A percentile compares a stretch with the other conserved stretches of the same genome.
Conservation (phyloP, 2,329 filamentous ascomycete species). For the Phoma herbarum region DNA sequence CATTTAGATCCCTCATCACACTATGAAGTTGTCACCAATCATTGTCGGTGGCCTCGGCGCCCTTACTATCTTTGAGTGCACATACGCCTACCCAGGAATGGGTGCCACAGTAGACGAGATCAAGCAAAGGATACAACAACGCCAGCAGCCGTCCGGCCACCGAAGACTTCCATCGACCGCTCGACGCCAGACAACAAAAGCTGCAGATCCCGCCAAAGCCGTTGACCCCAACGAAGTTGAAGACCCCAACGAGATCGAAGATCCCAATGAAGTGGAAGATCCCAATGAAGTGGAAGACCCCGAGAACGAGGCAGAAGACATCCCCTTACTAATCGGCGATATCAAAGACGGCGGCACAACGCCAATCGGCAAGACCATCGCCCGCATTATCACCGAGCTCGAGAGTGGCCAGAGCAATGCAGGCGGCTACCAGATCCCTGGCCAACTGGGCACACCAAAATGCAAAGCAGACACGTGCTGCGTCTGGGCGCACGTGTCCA, state of each 20-base stretch:
- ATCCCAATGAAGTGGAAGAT: conserved; percentile 4
- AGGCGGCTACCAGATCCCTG: conserved; percentile 21
- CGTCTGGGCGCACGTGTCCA: conserved; percentile 32
- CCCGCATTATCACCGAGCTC: conserved; percentile 30
- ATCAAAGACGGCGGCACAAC: conserved; percentile 29
- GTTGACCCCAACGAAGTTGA: background rate
- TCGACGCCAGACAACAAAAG: background rate
- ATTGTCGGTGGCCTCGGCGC: conserved; percentile 22
- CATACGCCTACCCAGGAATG: conserved; percentile 30
- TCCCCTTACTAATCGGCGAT: conserved; percentile 37
- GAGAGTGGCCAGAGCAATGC: conserved; percentile 22
- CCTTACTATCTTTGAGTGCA: conserved; percentile 26
- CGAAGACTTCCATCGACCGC: conserved; percentile 4
- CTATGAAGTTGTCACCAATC: conserved; percentile 31
- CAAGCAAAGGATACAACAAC: conserved; percentile 7
- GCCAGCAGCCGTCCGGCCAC: background rate
- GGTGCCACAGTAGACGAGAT: conserved; percentile 19
- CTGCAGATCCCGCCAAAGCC: background rate
- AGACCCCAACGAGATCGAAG: background rate
- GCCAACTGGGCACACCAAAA: conserved; percentile 14
- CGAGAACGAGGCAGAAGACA: conserved; percentile 15
- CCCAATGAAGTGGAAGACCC: conserved; percentile 8
- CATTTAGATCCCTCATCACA: conserved; percentile 1
- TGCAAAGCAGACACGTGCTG: conserved; percentile 42
- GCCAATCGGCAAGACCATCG: conserved; percentile 28